These are phyloP conservation scores for Solanum lignicaule DNA, from an alignment of 257 asterid species.

Conservation along the genomic window DNA sequence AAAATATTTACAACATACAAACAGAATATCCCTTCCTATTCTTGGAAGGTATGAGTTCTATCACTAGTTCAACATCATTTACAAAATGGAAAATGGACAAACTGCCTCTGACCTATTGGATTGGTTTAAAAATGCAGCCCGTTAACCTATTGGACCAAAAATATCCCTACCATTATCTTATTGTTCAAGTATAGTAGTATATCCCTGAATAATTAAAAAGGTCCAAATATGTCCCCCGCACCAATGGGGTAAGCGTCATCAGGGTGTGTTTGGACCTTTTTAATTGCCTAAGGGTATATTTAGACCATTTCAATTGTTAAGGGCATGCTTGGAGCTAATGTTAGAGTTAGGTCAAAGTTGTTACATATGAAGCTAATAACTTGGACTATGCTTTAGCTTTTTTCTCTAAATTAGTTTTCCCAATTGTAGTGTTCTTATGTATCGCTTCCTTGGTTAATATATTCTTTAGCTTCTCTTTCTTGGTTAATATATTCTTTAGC, in stretches of 20 bases:
- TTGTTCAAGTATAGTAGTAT: background rate
- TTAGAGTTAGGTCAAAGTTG: background rate
- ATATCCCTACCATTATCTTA: background rate
- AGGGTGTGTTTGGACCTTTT: background rate
- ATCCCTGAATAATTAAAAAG: background rate
- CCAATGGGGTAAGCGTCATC: background rate
- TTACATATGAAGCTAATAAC: background rate
- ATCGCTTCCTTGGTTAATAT: background rate
- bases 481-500: background rate
- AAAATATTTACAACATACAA: background rate
- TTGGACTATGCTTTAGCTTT: background rate
- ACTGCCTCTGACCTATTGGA: background rate
- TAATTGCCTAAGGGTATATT: background rate
- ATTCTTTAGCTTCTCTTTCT: background rate
- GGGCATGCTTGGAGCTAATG: background rate
- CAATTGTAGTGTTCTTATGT: background rate
- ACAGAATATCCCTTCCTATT: background rate
- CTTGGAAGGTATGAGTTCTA: background rate
- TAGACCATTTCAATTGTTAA: background rate
- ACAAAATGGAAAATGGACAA: background rate
- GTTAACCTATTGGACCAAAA: background rate
- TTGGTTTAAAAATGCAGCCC: background rate
- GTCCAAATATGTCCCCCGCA: background rate
- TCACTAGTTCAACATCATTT: background rate
- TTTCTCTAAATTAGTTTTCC: background rate